Evolutionary conservation across 2,329 filamentous ascomycete species (phyloP).

Genomic region (Truncatella angustata): DNA sequence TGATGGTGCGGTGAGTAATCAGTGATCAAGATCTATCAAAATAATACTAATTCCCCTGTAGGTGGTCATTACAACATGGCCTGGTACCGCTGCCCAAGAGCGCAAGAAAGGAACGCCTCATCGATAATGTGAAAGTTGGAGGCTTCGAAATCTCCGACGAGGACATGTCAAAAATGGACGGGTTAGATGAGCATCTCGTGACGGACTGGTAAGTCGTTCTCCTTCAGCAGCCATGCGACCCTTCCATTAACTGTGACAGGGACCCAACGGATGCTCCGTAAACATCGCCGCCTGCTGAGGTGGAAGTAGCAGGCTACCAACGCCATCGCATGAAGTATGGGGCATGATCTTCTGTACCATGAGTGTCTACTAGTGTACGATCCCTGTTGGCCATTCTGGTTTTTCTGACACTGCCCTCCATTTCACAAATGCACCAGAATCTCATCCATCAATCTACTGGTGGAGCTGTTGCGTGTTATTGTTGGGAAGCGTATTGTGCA

Average conservation of each 20-base stretch:
- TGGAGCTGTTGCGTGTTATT: too few species aligned
- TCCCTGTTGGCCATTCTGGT: too few species aligned
- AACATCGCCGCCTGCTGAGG: too few species aligned
- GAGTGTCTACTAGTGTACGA: too few species aligned
- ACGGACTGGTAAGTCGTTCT: slow-evolving; percentile 60
- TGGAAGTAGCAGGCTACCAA: too few species aligned
- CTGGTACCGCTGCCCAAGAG: slow-evolving; percentile 76
- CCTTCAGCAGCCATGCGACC: too few species aligned
- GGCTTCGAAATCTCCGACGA: slow-evolving; percentile 58
- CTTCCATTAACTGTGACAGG: background rate
- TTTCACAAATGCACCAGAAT: too few species aligned
- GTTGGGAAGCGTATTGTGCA: too few species aligned
- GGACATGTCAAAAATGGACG: slow-evolving; percentile 64
- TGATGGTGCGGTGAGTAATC: slow-evolving; percentile 61
- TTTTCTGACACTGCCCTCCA: too few species aligned
- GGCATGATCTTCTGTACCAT: too few species aligned
- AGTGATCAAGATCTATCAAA: background rate
- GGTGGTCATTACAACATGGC: slow-evolving; percentile 75
- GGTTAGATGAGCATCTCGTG: slow-evolving; percentile 69
- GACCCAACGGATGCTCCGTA: slow-evolving; percentile 6
- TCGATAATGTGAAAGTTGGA: slow-evolving; percentile 62
- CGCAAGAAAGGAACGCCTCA: slow-evolving; percentile 57
- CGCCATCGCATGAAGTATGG: too few species aligned
- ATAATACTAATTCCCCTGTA: slow-evolving; percentile 18
- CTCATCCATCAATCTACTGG: too few species aligned